These are phyloP conservation scores for Somion occarium DNA, from an alignment of 1,284 basidiomycete genomes.

Conservation along the genomic window DNA sequence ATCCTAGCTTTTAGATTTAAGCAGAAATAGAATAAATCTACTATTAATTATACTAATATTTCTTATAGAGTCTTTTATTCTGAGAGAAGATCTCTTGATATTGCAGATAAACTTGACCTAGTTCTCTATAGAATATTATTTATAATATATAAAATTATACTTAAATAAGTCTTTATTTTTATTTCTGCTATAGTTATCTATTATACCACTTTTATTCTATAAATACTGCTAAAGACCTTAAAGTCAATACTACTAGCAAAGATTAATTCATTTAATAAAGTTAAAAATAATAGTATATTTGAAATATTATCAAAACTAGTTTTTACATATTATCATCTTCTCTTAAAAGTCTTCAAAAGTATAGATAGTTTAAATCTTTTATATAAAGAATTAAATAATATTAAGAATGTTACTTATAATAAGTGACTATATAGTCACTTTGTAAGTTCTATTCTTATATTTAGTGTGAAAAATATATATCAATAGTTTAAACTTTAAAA, in stretches of 20 bases:
- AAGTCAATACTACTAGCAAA: slow-evolving; percentile 27
- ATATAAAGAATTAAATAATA: slow-evolving; percentile 24
- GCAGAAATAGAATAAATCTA: slow-evolving; percentile 26
- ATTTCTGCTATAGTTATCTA: slow-evolving; percentile 22
- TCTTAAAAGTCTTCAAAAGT: slow-evolving; percentile 34
- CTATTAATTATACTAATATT: slow-evolving; percentile 33
- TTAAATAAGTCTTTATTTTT: slow-evolving; percentile 35
- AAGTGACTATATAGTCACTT: slow-evolving; percentile 41
- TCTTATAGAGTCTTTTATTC: slow-evolving; percentile 24
- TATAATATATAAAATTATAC: slow-evolving; percentile 31
- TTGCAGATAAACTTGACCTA: slow-evolving; percentile 41
- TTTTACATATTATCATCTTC: neutral
- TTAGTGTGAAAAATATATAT: slow-evolving; percentile 28
- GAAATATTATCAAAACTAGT: neutral
- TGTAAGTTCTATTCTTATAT: slow-evolving; percentile 26
- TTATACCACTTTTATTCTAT: slow-evolving; percentile 33
- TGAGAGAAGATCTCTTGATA: slow-evolving; percentile 35
- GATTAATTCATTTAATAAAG: slow-evolving; percentile 30
- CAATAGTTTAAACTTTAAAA: neutral
- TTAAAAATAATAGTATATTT: slow-evolving; percentile 18
- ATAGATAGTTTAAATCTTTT: slow-evolving; percentile 27
- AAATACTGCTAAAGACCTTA: slow-evolving; percentile 30
- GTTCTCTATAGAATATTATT: slow-evolving; percentile 40
- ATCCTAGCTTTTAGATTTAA: slow-evolving; percentile 34
- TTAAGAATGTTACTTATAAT: slow-evolving; percentile 45